Evolutionary conservation across 805 yeast genomes (phyloP).

Genomic region (Hagleromyces aurorensis): DNA sequence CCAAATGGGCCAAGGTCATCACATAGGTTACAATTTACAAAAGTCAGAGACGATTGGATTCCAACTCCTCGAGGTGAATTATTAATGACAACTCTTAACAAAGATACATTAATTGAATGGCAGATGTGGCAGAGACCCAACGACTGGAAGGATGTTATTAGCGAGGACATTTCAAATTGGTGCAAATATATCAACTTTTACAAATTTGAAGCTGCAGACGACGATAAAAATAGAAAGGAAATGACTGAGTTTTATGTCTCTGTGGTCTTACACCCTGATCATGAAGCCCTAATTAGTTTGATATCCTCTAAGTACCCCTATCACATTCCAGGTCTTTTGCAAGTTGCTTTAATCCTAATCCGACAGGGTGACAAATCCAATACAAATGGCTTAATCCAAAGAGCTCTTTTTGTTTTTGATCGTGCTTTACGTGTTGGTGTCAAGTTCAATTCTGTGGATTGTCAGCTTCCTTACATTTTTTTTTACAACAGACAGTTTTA

Average conservation of each 20-base stretch:
- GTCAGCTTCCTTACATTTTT: conserved; percentile 67
- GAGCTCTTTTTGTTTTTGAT: conserved; percentile 73
- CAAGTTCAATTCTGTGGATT: conserved; percentile 43
- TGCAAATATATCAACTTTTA: conserved; percentile 45
- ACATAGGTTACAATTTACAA: conserved; percentile 58
- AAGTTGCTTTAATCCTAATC: conserved; percentile 62
- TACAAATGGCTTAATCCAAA: conserved; percentile 66
- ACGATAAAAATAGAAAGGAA: conserved; percentile 31
- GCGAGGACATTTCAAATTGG: conserved; percentile 33
- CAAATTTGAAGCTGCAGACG: conserved; percentile 37
- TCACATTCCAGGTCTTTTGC: conserved; percentile 70
- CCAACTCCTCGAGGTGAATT: conserved; percentile 61
- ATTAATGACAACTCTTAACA: conserved; percentile 46
- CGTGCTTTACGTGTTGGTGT: conserved; percentile 58
- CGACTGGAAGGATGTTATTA: conserved; percentile 46
- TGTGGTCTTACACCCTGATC: conserved; percentile 69
- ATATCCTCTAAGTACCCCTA: conserved; percentile 55
- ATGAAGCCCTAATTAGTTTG: conserved; percentile 55
- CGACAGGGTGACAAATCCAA: conserved; percentile 68
- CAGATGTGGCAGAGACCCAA: conserved; percentile 31
- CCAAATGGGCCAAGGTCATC: conserved; percentile 54
- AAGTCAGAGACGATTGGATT: conserved; percentile 72
- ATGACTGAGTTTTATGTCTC: conserved; percentile 50
- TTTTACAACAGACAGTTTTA: conserved; percentile 74
- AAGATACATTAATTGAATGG: conserved; percentile 34